phyloP scores from a whole-genome alignment of 2,329 filamentous ascomycete species.

The Fusarium succisae region DNA sequence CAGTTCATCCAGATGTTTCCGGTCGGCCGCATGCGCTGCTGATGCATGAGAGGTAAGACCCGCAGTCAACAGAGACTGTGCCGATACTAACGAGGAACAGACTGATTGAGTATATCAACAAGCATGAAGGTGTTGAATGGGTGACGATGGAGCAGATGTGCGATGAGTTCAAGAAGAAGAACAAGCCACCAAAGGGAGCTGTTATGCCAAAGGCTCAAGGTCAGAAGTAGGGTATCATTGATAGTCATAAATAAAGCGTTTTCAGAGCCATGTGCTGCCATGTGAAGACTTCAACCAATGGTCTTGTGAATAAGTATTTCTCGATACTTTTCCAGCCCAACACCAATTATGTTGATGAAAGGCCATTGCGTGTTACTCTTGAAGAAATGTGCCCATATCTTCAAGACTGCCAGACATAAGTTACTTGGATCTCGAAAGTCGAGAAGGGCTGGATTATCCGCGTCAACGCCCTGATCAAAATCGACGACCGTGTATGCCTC shows the following conservation, averaged over 20 bases:
- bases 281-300: not conserved
- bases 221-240: not conserved
- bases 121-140: constrained; percentile 69
- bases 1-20: constrained; percentile 78
- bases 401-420: constrained; percentile 49
- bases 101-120: constrained; percentile 76
- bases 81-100: no score
- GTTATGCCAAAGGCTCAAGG: constrained; percentile 40
- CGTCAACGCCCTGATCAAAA: constrained; percentile 42
- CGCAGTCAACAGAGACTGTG: no score
- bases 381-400: constrained; percentile 59
- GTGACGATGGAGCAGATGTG: constrained; percentile 76
- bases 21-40: constrained; percentile 76
- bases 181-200: constrained; percentile 64
- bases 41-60: constrained; percentile 75
- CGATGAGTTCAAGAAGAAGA: constrained; percentile 77
- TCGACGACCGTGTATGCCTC: constrained; percentile 53
- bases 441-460: not conserved
- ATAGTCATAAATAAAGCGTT: not conserved
- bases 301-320: constrained; percentile 31
- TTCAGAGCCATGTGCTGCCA: not conserved
- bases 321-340: constrained; percentile 51
- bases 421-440: not conserved
- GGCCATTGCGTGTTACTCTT: constrained; percentile 59
- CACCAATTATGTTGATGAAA: constrained; percentile 57